phyloP scores from a whole-genome alignment of 345 rosid genomes.

The Linum tenue region DNA sequence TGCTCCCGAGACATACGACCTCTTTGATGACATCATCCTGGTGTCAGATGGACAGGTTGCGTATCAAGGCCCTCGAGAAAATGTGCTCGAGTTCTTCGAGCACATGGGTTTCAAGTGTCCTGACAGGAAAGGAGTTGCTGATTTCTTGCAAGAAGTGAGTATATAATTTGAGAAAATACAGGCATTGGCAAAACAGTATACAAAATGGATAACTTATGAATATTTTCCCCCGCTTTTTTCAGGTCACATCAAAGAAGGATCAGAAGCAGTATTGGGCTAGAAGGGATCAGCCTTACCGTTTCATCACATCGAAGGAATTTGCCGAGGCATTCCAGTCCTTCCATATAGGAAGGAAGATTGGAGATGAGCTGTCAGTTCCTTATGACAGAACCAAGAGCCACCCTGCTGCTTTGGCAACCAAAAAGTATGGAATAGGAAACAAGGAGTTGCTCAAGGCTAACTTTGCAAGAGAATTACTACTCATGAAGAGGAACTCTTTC shows the following conservation, averaged over 20 bases:
- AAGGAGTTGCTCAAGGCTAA: not conserved
- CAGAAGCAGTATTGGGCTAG: slow-evolving; percentile 6
- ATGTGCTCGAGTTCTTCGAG: slow-evolving; percentile 2
- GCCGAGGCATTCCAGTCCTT: slow-evolving; percentile 1
- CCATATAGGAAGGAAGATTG: not conserved
- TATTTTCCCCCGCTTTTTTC: not conserved
- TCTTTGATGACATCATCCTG: slow-evolving; percentile 3
- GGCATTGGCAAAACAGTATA: not conserved
- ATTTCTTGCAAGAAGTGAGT: slow-evolving; percentile 5
- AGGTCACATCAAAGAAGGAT: slow-evolving; percentile 4
- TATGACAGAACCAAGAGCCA: slow-evolving; percentile 2
- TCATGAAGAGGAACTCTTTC: not conserved
- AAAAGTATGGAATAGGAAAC: not conserved
- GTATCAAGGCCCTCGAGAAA: slow-evolving; percentile 1
- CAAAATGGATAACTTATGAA: not conserved
- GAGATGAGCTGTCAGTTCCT: not conserved
- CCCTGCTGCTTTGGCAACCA: slow-evolving; percentile 7
- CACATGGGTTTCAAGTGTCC: slow-evolving; percentile 7
- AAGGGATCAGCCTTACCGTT: not conserved
- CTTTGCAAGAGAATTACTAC: not conserved
- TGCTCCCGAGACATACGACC: slow-evolving; percentile 3
- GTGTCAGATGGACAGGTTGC: not conserved
- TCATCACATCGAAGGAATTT: not conserved
- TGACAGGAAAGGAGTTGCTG: slow-evolving; percentile 4
- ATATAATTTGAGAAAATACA: not conserved